Evolutionary conservation across 805 yeast species (phyloP), one percentile per base, ranked within the genome.

Genomic region (Spathaspora sp.): DNA sequence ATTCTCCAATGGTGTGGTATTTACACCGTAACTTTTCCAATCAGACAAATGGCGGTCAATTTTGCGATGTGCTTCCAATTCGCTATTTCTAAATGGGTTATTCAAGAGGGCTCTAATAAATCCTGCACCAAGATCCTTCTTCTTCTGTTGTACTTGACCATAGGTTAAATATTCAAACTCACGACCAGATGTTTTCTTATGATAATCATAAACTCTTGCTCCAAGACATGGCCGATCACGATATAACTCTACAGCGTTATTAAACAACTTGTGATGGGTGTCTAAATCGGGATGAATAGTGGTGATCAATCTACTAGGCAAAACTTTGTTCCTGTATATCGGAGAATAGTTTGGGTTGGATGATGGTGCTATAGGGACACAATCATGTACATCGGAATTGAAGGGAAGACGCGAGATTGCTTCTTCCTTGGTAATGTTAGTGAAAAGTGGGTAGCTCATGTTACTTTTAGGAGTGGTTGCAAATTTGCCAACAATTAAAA

Each of bases 61-160:
- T 49, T 63, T 62, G 16, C 32, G 32, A 46, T 59, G 65, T 19
- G 58, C 51, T 1, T 50, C 60, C 17, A 57, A 53, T 1, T 49
- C 58, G 3, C 17, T 12, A 38, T 47, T 47, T 11, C 45, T 42
- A 54, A 46, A 69, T n/a, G 65, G 67, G 51, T 66, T 69, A 50
- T 59, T 56, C 20, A 56, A 49, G 48, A 60, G 66, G 44, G 56
- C 29, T 47, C 57, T 57, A 23, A 75, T 53, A 43, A 76, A 55
- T 9, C 80, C 81, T 2, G 79, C 62, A 5, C 78, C 78, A 28
- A 77, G 56, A 39, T 60, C 49, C 47, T 62, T 58, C 49, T 67
- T 68, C 49, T 70, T 60, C n/a, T 52, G 48, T 40, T 69, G 62
- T 12, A 73, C 68, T 31, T 68, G 63, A 16, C 54, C 52, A 48